A percentile compares a stretch with the other conserved stretches of the same genome.
Evolutionary conservation across 495 filamentous ascomycete species (phyloP).

Genomic region (Penicillium dipodomyicola): DNA sequence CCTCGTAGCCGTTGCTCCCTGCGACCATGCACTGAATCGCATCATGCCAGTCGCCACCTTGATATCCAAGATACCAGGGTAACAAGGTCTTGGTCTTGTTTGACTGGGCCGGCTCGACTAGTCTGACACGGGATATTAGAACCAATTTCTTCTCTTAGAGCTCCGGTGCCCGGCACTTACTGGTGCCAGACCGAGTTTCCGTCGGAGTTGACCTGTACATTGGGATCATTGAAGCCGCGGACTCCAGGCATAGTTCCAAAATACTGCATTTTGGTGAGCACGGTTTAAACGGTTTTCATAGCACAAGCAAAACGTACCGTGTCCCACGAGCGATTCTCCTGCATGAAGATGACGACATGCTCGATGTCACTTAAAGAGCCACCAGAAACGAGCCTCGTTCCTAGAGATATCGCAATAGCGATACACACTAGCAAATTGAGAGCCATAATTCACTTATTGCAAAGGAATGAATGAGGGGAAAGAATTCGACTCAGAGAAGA

Average conservation of each 20-base stretch:
- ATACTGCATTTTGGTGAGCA: constrained; percentile 34
- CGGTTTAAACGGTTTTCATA: neutral
- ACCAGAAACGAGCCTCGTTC: constrained; percentile 25
- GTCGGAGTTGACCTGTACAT: constrained; percentile 51
- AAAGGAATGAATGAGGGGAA: neutral
- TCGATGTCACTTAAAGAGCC: constrained; percentile 52
- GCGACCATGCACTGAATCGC: constrained; percentile 56
- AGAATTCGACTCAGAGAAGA: neutral
- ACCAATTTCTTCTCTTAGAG: neutral
- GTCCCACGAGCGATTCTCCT: constrained; percentile 49
- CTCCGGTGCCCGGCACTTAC: constrained; percentile 24
- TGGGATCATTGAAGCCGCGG: constrained; percentile 56
- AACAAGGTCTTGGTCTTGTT: constrained; percentile 37
- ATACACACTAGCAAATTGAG: constrained; percentile 11
- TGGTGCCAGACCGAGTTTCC: constrained; percentile 49
- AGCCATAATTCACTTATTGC: constrained; percentile 14
- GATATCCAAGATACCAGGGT: constrained; percentile 55
- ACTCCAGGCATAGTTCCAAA: constrained; percentile 57
- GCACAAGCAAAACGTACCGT: constrained; percentile 21
- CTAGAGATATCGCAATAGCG: constrained; percentile 23
- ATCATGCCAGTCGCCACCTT: constrained; percentile 43
- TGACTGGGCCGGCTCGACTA: constrained; percentile 24
- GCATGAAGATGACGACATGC: constrained; percentile 60
- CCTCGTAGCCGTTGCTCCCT: constrained; percentile 49
- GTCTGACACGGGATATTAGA: constrained; percentile 6